Evolutionary conservation across 1,139 yeast genomes (phyloP).

Genomic region (Keqinozyma sinolaborantium): DNA sequence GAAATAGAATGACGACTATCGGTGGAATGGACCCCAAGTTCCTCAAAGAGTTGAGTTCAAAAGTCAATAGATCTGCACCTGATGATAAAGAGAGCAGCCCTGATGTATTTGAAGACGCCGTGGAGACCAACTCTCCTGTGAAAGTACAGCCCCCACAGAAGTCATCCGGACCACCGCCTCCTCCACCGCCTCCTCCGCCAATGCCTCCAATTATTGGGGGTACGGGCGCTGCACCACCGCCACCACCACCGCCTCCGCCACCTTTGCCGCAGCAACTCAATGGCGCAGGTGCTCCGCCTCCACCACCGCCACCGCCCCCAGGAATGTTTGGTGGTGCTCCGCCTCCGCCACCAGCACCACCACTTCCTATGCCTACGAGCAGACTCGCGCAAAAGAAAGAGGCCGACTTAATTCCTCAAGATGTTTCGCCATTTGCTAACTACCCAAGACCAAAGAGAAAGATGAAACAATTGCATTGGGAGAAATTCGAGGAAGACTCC

Average conservation of each 20-base stretch:
- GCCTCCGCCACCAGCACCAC: conserved; percentile 22
- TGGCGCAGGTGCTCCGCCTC: conserved; percentile 9
- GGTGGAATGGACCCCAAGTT: conserved; percentile 51
- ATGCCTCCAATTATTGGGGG: conserved; percentile 9
- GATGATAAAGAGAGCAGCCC: conserved; percentile 13
- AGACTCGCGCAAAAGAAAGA: conserved; percentile 6
- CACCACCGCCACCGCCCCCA: conserved; percentile 20
- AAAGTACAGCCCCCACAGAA: conserved; percentile 5
- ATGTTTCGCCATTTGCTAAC: conserved; percentile 46
- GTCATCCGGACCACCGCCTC: conserved; percentile 9
- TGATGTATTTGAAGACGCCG: conserved; percentile 14
- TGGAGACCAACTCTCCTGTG: conserved; percentile 4
- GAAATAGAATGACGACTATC: conserved; percentile 31
- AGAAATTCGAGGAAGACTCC: conserved; percentile 53
- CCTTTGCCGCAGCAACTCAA: conserved; percentile 22
- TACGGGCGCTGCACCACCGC: conserved; percentile 25
- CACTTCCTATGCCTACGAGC: conserved; percentile 10
- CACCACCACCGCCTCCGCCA: conserved; percentile 19
- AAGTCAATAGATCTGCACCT: conserved; percentile 40
- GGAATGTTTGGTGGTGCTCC: conserved; percentile 10
- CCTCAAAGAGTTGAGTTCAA: conserved; percentile 54
- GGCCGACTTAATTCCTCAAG: conserved; percentile 15
- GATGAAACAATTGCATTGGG: conserved; percentile 83
- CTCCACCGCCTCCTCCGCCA: conserved; percentile 17
- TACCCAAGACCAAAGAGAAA: conserved; percentile 76